Conservation (phyloP, 2,329 filamentous ascomycete genomes). For the Neocucurbitaria cava region DNA sequence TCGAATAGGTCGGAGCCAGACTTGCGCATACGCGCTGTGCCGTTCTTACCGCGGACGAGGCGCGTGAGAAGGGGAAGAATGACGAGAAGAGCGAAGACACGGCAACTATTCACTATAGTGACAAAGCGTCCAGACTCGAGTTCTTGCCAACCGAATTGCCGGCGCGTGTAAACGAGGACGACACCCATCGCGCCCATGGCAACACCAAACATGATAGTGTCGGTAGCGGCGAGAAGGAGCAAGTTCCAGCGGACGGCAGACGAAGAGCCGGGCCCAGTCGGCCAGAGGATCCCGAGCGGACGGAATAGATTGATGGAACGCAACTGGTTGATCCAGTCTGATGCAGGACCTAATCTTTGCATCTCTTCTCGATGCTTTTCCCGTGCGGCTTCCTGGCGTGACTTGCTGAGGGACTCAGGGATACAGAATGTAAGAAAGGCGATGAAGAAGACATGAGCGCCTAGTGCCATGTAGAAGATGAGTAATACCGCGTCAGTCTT, state of each 20-base stretch:
- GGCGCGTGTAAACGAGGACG: conserved; percentile 82
- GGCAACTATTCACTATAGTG: conserved; percentile 76
- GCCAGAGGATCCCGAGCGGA: conserved; percentile 79
- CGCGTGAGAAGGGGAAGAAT: conserved; percentile 80
- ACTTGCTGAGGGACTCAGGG: conserved; percentile 83
- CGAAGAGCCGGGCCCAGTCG: conserved; percentile 69
- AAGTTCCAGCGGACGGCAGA: conserved; percentile 76
- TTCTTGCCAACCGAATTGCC: conserved; percentile 81
- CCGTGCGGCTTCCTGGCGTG: conserved; percentile 72
- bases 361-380: conserved; percentile 66
- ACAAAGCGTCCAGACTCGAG: conserved; percentile 82
- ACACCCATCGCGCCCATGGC: conserved; percentile 83
- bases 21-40: conserved; percentile 48
- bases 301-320: conserved; percentile 70
- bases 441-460: conserved; percentile 76
- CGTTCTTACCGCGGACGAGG: conserved; percentile 67
- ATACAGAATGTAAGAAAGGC: conserved; percentile 73
- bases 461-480: conserved; percentile 84
- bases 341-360: conserved; percentile 41
- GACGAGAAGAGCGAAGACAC: conserved; percentile 77
- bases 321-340: conserved; percentile 54
- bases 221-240: conserved; percentile 78
- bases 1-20: conserved; percentile 79
- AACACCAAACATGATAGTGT: conserved; percentile 81
- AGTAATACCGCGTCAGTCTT: conserved; percentile 75